These are phyloP conservation scores for Mercurialis annua DNA, from an alignment of 345 rosid species.

Conservation along the genomic window DNA sequence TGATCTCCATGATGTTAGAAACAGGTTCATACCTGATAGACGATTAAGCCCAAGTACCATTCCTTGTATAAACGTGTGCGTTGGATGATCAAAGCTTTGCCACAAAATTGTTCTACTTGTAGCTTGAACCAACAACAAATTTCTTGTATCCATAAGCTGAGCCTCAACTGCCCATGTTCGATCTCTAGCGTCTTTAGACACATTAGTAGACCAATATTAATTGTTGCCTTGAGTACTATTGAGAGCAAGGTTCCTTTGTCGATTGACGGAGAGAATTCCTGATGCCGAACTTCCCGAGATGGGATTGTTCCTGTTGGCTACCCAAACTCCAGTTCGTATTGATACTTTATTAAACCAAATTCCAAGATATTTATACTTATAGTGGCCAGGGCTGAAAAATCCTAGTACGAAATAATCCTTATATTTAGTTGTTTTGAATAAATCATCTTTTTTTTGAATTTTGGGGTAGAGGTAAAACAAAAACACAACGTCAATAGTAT, in stretches of 20 bases:
- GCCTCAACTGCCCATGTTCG: neutral
- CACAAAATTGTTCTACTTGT: neutral
- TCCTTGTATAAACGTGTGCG: neutral
- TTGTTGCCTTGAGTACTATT: neutral
- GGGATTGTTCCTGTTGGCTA: conserved; percentile 27
- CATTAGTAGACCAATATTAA: conserved; percentile 25
- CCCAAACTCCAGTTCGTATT: conserved; percentile 23
- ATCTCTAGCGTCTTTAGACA: neutral
- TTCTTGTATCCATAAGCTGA: conserved; percentile 18
- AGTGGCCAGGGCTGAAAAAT: conserved; percentile 26
- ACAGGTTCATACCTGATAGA: neutral
- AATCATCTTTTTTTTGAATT: no score
- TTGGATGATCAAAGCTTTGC: conserved; percentile 13
- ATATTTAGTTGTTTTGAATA: no score
- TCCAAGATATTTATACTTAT: conserved; percentile 25
- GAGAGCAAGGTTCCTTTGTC: conserved; percentile 22
- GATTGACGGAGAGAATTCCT: conserved; percentile 12
- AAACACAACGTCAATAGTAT: no score
- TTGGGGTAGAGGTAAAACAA: no score
- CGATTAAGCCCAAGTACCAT: neutral
- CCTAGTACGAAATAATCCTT: conserved; percentile 24
- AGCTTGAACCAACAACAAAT: conserved; percentile 7
- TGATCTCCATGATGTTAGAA: conserved; percentile 4
- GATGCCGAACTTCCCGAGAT: conserved; percentile 7
- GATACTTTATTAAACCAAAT: conserved; percentile 23